Conservation (phyloP, 73 alveolate species). For the Paramecium biaurelia region DNA sequence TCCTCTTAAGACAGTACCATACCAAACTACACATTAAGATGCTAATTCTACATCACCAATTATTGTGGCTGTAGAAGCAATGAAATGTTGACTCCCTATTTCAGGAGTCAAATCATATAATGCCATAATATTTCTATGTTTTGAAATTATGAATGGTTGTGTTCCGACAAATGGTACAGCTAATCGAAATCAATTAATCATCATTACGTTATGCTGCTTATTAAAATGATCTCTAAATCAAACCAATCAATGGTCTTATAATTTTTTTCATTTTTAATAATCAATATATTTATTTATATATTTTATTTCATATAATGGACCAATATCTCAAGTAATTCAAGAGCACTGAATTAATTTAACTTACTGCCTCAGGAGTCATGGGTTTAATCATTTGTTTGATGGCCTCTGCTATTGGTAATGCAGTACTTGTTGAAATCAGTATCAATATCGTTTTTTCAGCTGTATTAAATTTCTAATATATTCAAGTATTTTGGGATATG, state of each 20-base stretch:
- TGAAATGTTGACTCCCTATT: conserved; percentile 55
- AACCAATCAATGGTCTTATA: not conserved
- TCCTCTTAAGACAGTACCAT: conserved; percentile 71
- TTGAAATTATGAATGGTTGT: not conserved
- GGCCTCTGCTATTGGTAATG: conserved; percentile 45
- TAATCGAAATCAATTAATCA: not conserved
- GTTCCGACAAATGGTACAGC: conserved; percentile 9
- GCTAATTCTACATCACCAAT: conserved; percentile 71
- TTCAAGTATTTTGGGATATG: conserved; percentile 27
- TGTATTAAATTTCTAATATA: not conserved
- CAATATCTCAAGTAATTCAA: not conserved
- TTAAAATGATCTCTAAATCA: not conserved
- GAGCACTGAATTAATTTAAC: not conserved
- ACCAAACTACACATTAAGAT: conserved; percentile 67
- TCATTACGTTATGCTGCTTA: not conserved
- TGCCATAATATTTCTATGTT: conserved; percentile 68
- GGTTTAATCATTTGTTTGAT: conserved; percentile 27
- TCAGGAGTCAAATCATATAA: conserved; percentile 67
- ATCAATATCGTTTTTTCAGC: conserved; percentile 35
- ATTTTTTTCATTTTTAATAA: not conserved
- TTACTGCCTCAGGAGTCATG: not conserved
- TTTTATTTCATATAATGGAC: not conserved
- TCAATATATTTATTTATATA: not conserved
- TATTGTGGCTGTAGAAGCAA: conserved; percentile 70
- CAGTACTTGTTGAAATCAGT: conserved; percentile 21